Base-by-base conservation (phyloP, 2,329 filamentous ascomycete species). In the Diaporthe ilicicola region DNA sequence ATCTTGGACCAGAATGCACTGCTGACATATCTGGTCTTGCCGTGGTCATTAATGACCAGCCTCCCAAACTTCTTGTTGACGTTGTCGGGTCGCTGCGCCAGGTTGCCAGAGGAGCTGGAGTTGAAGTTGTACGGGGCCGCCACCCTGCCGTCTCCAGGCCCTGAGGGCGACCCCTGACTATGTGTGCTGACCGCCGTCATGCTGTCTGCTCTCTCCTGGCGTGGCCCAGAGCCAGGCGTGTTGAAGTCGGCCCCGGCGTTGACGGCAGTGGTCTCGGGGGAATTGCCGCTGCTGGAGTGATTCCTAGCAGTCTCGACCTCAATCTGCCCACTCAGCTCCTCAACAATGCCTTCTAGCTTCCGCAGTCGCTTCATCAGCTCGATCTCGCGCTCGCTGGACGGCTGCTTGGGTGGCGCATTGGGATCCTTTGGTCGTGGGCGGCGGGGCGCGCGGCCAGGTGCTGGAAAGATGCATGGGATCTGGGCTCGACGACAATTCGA, bases 1-100 rank as follows among this genome's bases (percentile, higher is more conserved):
- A 95, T 84, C 73, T 89, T 93, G 24, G 91, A 89, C 92, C 92
- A 94, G 76, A 94, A 93, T 8, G 89, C 91, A 78, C 90, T 93
- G 81, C 91, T 93, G 74, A 95, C 89, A 78, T 94, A 95, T 77
- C 91, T 85, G 69, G 89, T 90, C 71, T 88, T 89, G 48, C 90
- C 91, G 69, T 86, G 85, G 71, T 94, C 91, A 73, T 92, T 91
- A 44, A 94, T 82, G 0, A 94, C 91, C 66, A 95, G 80, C 39
- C 92, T 84, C 3, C 92, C 91, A 79, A 93, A 91, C 68, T 89
- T 84, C 54, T 82, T 87, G 76, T 86, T 83, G 2, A 82, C 78
- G 2, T 82, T 81, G 4, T 78, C 77, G 2, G 72, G 73, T 54
- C 70, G 76, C 59, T 73, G 71, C 24, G 64, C 61, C 12, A 72